phyloP scores from a whole-genome alignment of 495 filamentous ascomycete species.

The Aspergillus asperescens region DNA sequence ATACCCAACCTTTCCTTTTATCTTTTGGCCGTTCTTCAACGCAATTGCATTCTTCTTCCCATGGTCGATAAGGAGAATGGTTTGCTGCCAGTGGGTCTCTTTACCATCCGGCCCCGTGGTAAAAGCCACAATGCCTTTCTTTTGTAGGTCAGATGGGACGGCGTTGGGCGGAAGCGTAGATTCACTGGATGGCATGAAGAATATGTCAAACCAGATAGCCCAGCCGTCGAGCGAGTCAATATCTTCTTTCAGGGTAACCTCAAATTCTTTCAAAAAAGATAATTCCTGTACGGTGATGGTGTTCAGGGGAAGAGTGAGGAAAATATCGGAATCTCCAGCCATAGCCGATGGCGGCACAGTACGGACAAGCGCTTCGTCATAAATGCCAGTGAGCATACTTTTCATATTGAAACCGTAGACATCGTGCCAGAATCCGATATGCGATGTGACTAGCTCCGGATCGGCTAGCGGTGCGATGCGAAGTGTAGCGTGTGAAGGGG shows the following conservation, averaged over 20 bases:
- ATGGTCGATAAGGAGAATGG: constrained; percentile 43
- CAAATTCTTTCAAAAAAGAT: constrained; percentile 51
- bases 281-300: constrained; percentile 53
- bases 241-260: constrained; percentile 48
- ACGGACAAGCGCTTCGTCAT: constrained; percentile 57
- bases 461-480: constrained; percentile 82
- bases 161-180: constrained; percentile 41
- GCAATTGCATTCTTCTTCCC: constrained; percentile 27
- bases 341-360: constrained; percentile 38
- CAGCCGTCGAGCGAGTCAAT: constrained; percentile 56
- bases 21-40: constrained; percentile 46
- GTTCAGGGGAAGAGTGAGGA: constrained; percentile 53
- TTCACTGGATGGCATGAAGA: constrained; percentile 50
- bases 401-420: constrained; percentile 56
- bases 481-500: constrained; percentile 84
- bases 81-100: constrained; percentile 54
- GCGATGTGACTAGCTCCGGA: constrained; percentile 65
- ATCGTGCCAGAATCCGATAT: constrained; percentile 65
- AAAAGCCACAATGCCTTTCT: constrained; percentile 47
- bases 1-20: constrained; percentile 46
- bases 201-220: constrained; percentile 61
- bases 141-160: constrained; percentile 38
- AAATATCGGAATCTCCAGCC: constrained; percentile 43
- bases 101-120: constrained; percentile 48
- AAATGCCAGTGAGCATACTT: constrained; percentile 51